Evolutionary conservation across 176 grass and related monocot genomes (phyloP), one percentile per base, ranked within the genome.

Genomic region (Bromus sterilis): DNA sequence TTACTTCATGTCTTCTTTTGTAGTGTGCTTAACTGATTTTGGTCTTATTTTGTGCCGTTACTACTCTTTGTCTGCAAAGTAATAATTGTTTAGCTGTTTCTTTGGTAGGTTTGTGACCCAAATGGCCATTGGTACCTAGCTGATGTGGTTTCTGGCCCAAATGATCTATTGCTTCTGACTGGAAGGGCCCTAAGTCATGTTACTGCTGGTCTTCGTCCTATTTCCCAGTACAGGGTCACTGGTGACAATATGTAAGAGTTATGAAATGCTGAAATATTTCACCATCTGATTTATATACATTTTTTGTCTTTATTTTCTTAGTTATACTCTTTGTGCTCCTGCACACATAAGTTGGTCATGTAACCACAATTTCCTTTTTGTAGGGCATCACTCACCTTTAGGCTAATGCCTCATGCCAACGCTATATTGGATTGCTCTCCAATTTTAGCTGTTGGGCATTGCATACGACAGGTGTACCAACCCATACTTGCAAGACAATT

Each of bases 351-450:
- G 31, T 67, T 57, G 59, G 59, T 56, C 36, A 33, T 56, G 43
- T 79, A 29, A 30, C 40, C 24, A 5, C 21, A 48, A 37, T 66
- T 79, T 32, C 37, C 8, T 49, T 71, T 31, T 73, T 89, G 83
- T 77, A 93, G 94, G 89, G 80, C 81, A 87, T 91, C 91, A 25
- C 94, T 97, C 57, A 89, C 87, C 58, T 97, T 93, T 89, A 93
- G 72, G 81, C 57, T 93, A 21, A 89, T 97, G 86, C 93, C 93
- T 77, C 88, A 37, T 87, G 72, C 86, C 68, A 89, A 83, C 72
- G 88, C 88, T 83, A 67, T 91, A 89, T 78, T 97, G 82, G 90
- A 93, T 76, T 91, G 88, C 72, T 97, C 90, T 81, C 81, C 78
- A 82, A 85, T 97, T 85, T 83, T 87, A 75, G 88, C 83, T 62